phyloP scores from a whole-genome alignment of 2,329 filamentous ascomycete genomes.

The Aspergillus arachidicola region DNA sequence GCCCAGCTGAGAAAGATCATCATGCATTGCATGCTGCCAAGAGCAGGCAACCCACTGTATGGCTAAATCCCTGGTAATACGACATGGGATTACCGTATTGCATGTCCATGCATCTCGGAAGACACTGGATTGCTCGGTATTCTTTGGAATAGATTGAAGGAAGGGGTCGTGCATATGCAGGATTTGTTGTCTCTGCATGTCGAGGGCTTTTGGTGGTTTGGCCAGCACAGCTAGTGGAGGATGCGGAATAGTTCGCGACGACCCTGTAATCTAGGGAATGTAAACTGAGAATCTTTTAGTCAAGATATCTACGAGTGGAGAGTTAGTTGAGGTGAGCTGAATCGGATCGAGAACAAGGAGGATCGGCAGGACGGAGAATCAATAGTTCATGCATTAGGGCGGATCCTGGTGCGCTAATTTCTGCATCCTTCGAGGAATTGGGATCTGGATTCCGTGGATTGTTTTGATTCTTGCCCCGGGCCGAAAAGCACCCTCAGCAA shows the following conservation, averaged over 20 bases:
- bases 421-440: neutral
- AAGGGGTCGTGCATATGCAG: slow-evolving; percentile 7
- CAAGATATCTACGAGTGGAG: neutral
- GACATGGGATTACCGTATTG: neutral
- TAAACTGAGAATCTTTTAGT: neutral
- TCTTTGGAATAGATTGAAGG: neutral
- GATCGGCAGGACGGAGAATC: slow-evolving; percentile 11
- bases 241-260: neutral
- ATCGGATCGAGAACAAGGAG: neutral
- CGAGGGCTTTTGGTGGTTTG: neutral
- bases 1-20: neutral
- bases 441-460: too few species aligned
- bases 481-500: neutral
- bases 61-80: neutral
- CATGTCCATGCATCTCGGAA: neutral
- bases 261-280: neutral
- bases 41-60: neutral
- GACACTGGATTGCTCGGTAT: neutral
- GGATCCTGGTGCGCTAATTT: slow-evolving; percentile 5
- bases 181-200: slow-evolving; percentile 5
- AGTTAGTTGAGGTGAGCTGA: neutral
- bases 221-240: neutral
- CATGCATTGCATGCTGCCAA: neutral
- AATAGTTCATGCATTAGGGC: slow-evolving; percentile 12
- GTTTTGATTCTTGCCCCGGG: neutral